phyloP scores from a whole-genome alignment of 345 rosid species.

The Rhizophora apiculata region DNA sequence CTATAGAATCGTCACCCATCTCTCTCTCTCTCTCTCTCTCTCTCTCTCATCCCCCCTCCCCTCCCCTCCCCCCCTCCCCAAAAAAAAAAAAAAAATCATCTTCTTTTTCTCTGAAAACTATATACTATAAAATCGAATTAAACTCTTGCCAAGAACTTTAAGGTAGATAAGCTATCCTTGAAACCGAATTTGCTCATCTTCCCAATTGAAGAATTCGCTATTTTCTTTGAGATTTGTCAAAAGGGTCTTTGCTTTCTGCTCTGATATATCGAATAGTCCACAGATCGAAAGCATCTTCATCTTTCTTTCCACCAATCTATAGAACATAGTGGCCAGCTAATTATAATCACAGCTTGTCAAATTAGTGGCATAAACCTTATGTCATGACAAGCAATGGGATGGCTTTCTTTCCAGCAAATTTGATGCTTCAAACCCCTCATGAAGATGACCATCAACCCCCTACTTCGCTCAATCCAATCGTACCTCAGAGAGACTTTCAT shows the following conservation, averaged over 20 bases:
- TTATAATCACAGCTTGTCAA: not conserved
- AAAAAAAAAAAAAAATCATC: not conserved
- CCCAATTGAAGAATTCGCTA: conserved; percentile 11
- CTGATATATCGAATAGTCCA: not conserved
- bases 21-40: conserved; percentile 16
- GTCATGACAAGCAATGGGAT: conserved; percentile 81
- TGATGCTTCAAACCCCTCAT: conserved; percentile 77
- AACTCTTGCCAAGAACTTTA: conserved; percentile 21
- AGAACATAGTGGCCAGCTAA: conserved; percentile 19
- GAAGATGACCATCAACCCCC: conserved; percentile 59
- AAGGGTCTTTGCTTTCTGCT: not conserved
- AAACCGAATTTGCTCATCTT: conserved; percentile 27
- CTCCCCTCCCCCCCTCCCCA: not conserved
- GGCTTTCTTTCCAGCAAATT: conserved; percentile 83
- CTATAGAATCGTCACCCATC: conserved; percentile 24
- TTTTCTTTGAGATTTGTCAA: not conserved
- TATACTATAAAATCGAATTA: conserved; percentile 8
- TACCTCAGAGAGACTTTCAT: conserved; percentile 73
- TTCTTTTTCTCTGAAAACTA: conserved; percentile 8
- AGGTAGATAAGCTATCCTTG: conserved; percentile 42
- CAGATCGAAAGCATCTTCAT: conserved; percentile 2
- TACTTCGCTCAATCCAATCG: conserved; percentile 57
- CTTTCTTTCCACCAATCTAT: not conserved
- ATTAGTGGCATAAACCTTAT: conserved; percentile 22
- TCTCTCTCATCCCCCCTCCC: not conserved